Evolutionary conservation across 805 yeast genomes (phyloP), one percentile per base, ranked within the genome.

Genomic region (Starmera amethionina): DNA sequence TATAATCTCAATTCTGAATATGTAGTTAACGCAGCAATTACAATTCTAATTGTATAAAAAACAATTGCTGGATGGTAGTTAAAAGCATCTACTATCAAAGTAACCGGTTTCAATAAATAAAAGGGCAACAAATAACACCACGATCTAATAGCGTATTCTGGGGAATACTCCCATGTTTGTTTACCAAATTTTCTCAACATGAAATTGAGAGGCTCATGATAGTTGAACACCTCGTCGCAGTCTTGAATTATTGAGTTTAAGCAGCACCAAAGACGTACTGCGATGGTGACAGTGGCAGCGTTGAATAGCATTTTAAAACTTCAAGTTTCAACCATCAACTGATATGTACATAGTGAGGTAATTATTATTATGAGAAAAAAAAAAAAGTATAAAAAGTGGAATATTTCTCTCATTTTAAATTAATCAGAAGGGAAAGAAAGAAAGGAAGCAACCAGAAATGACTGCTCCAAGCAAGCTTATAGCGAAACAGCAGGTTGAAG

Each of bases 111-210:
- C 36, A 52, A 12, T 44, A 59, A 48, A 45, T 29, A n/a, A 47
- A 57, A 32, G 1, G 72, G 84, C 7, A 77, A 45, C 25, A 89
- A 62, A 50, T 82, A 88, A 2, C 83, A 71, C 78, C 93, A 90
- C 2, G 96, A 85, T 47, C 97, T 64, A 40, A 89, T 85, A 14
- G 95, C 86, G 52, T 75, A 86, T 40, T 72, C 82, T 0, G 97
- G 96, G 0, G 96, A 85, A 58, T 89, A 90, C 55, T 89, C 97
- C 97, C 97, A 89, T 0, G 97, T 89, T 59, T 88, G 88, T 50
- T 88, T 83, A 2, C 97, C 97, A 58, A 87, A 86, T 3, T 82
- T 82, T 47, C 95, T 72, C 1, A 81, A 60, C 30, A 89, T 49
- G 39, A 82, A 68, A 56, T 90, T 89, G 42, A 90, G 64, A 1